Percentiles rank a stretch among this genome's conserved stretches.
phyloP scores from a whole-genome alignment of 2,329 filamentous ascomycete species.

The Botrytis elliptica region DNA sequence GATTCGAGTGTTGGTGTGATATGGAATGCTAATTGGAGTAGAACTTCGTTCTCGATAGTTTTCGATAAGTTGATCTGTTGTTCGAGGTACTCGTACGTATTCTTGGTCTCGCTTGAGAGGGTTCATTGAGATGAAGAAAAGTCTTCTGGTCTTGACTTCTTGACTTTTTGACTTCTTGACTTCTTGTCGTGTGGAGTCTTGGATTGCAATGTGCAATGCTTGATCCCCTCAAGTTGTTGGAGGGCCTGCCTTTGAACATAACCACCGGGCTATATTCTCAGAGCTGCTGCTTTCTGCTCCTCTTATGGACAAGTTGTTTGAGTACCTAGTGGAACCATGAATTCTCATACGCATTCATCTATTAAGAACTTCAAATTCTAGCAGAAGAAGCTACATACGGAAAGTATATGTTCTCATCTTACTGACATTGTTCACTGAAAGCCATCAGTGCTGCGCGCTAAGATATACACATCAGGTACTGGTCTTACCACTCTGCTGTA shows the following conservation, averaged over 20 bases:
- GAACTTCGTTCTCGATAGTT: neutral
- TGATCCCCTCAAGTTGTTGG: neutral
- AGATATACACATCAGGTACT: neutral
- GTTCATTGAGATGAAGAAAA: too few species aligned
- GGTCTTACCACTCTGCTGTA: too few species aligned
- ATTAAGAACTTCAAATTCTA: neutral
- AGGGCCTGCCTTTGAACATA: neutral
- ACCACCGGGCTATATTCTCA: neutral
- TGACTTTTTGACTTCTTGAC: too few species aligned
- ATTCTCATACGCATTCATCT: too few species aligned
- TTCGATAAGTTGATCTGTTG: neutral
- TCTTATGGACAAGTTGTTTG: rapidly evolving
- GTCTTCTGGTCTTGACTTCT: neutral
- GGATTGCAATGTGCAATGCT: neutral
- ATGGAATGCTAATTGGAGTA: too few species aligned
- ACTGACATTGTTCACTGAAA: neutral
- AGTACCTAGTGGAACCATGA: too few species aligned
- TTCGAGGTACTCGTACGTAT: rapidly evolving
- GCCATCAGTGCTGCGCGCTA: neutral
- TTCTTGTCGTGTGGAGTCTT: neutral
- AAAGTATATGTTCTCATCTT: neutral
- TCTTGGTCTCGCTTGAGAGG: neutral
- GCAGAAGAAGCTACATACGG: neutral
- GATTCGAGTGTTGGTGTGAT: neutral
- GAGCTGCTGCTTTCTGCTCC: rapidly evolving